These are phyloP conservation scores for Chrysophaeum taylorii DNA, from an alignment of 352 stramenopile genomes.

Conservation along the genomic window DNA sequence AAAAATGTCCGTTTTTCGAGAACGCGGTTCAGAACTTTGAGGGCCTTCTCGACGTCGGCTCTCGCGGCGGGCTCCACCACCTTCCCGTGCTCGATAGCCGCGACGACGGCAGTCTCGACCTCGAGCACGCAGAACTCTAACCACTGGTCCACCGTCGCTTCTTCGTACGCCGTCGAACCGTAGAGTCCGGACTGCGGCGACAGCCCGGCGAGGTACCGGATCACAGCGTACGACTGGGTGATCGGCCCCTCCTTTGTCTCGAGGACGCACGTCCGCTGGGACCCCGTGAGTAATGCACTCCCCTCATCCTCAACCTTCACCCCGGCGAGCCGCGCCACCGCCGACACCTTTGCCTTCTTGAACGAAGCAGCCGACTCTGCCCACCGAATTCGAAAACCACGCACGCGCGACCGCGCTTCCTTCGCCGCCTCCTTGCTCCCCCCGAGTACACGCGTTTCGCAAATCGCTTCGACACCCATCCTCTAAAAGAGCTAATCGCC, in stretches of 20 bases:
- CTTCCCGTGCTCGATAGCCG: constrained; percentile 15
- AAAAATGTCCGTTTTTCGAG: constrained; percentile 36
- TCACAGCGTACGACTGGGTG: constrained; percentile 33
- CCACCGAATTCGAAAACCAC: too few relatives aligned
- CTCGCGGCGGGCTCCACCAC: constrained; percentile 10
- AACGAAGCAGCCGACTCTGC: too few relatives aligned
- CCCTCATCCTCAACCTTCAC: constrained; percentile 18
- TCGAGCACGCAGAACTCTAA: constrained; percentile 40
- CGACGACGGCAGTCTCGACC: constrained; percentile 30
- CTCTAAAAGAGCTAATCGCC: too few relatives aligned
- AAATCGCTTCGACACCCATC: too few relatives aligned
- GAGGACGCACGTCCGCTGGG: constrained; percentile 18
- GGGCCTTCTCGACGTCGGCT: constrained; percentile 28
- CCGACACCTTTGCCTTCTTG: too few relatives aligned
- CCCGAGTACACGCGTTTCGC: too few relatives aligned
- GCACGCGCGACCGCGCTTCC: too few relatives aligned
- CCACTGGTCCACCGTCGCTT: constrained; percentile 40
- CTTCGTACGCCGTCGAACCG: constrained; percentile 29
- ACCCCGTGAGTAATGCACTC: constrained; percentile 19
- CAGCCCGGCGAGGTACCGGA: constrained; percentile 29
- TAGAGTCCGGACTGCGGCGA: constrained; percentile 26
- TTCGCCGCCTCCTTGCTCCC: too few relatives aligned
- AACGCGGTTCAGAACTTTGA: constrained; percentile 33
- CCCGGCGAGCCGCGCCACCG: too few relatives aligned
- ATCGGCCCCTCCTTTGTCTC: not conserved